Conservation (phyloP, 257 asterid genomes). For the Oldenlandia corymbosa region DNA sequence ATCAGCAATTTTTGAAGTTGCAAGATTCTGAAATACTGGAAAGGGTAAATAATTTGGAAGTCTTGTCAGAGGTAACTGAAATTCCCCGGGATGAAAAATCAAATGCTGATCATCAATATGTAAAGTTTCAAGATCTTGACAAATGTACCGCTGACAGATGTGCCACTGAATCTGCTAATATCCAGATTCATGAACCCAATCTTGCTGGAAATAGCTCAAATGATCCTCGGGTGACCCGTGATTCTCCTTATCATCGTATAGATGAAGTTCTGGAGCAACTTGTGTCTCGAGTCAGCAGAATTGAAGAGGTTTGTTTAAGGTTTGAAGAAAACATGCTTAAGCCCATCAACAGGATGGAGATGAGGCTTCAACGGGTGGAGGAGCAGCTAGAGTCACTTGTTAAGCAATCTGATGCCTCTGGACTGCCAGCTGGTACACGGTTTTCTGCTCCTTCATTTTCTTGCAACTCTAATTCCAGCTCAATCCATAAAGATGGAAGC, state of each 20-base stretch:
- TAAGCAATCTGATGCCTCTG: slow-evolving; percentile 36
- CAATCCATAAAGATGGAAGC: slow-evolving; percentile 37
- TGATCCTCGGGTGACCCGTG: slow-evolving; percentile 22
- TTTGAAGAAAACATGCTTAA: slow-evolving; percentile 78
- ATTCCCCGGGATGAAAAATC: slow-evolving; percentile 16
- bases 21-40: slow-evolving; percentile 25
- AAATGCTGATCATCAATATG: slow-evolving; percentile 24
- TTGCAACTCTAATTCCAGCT: slow-evolving; percentile 58
- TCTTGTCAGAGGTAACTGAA: slow-evolving; percentile 15
- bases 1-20: slow-evolving; percentile 27
- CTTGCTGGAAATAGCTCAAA: slow-evolving; percentile 3
- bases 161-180: slow-evolving; percentile 16
- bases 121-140: slow-evolving; percentile 31
- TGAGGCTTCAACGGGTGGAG: slow-evolving; percentile 74
- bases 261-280: slow-evolving; percentile 68
- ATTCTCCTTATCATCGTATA: slow-evolving; percentile 28
- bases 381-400: slow-evolving; percentile 61
- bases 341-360: slow-evolving; percentile 79
- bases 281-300: slow-evolving; percentile 57
- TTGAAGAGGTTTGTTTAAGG: slow-evolving; percentile 78
- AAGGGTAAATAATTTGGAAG: slow-evolving; percentile 35
- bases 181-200: slow-evolving; percentile 18
- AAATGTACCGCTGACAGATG: slow-evolving; percentile 28
- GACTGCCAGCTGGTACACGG: slow-evolving; percentile 46
- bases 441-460: slow-evolving; percentile 70